Evolutionary conservation across 2,329 filamentous ascomycete species (phyloP).

Genomic region (Knoxdaviesia capensis): DNA sequence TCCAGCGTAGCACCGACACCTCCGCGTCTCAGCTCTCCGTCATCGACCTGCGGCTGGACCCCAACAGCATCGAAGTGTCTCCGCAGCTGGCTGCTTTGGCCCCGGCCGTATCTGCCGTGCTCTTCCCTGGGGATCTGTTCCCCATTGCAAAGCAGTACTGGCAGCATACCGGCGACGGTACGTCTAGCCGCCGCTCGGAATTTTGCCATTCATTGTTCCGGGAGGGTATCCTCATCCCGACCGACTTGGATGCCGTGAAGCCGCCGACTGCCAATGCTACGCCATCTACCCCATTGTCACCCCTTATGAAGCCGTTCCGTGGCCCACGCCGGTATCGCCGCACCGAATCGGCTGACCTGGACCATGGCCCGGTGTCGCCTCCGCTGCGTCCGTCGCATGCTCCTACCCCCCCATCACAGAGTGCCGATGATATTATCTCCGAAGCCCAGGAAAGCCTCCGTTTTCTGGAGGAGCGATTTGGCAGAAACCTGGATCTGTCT

Average conservation of each 20-base stretch:
- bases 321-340: slow-evolving; percentile 69
- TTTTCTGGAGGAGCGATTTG: slow-evolving; percentile 88
- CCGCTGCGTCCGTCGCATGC: too few relatives aligned
- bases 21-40: slow-evolving; percentile 20
- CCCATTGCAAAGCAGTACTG: slow-evolving; percentile 78
- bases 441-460: slow-evolving; percentile 43
- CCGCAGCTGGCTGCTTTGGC: slow-evolving; percentile 31
- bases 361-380: slow-evolving; percentile 10
- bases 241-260: too few relatives aligned
- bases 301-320: slow-evolving; percentile 27
- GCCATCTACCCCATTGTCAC: slow-evolving; percentile 5
- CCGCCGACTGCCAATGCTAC: too few relatives aligned
- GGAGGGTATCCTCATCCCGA: slow-evolving; percentile 35
- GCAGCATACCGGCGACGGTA: slow-evolving; percentile 87
- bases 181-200: slow-evolving; percentile 79
- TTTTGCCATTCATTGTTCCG: slow-evolving; percentile 63
- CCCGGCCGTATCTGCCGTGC: slow-evolving; percentile 45
- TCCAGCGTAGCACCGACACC: slow-evolving; percentile 18
- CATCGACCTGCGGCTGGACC: slow-evolving; percentile 42
- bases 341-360: slow-evolving; percentile 16
- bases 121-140: slow-evolving; percentile 49
- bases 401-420: neutral
- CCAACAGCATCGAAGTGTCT: slow-evolving; percentile 25
- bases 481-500: slow-evolving; percentile 66
- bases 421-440: slow-evolving; percentile 3